phyloP scores from a whole-genome alignment of 2,329 filamentous ascomycete genomes.

The Ceratocystis cubensis region DNA sequence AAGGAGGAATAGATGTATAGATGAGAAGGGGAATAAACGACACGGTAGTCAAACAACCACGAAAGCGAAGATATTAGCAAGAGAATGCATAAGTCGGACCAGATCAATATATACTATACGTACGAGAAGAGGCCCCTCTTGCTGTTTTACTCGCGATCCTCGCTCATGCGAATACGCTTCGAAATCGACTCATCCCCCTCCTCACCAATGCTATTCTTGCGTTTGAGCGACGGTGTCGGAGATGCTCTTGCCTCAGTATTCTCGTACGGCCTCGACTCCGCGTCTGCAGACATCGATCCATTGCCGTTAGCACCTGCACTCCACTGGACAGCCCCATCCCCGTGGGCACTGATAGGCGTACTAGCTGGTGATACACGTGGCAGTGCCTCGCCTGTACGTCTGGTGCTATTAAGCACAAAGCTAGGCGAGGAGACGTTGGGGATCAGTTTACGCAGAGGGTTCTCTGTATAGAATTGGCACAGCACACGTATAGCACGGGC shows the following conservation, averaged over 20 bases:
- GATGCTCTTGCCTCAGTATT: background rate
- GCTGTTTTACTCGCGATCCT: background rate
- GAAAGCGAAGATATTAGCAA: background rate
- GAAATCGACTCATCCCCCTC: conserved; percentile 10
- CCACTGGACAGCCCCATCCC: background rate
- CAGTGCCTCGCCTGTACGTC: conserved; percentile 27
- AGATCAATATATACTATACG: too few relatives aligned
- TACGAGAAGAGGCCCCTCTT: too few relatives aligned
- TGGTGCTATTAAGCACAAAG: conserved; percentile 44
- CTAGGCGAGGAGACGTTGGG: conserved; percentile 39
- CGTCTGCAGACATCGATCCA: too few relatives aligned
- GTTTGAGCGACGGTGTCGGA: conserved; percentile 16
- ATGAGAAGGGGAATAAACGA: background rate
- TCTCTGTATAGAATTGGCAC: conserved; percentile 53
- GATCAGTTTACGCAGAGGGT: conserved; percentile 47
- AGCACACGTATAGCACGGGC: conserved; percentile 63
- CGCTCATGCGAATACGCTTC: conserved; percentile 10
- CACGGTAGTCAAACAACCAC: too few relatives aligned
- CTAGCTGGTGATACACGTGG: conserved; percentile 27
- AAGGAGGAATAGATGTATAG: background rate
- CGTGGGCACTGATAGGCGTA: conserved; percentile 25
- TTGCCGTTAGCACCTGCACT: too few relatives aligned
- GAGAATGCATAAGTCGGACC: too few relatives aligned
- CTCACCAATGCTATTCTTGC: conserved; percentile 10
- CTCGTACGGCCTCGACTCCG: conserved; percentile 5